Evolutionary conservation across 2,329 filamentous ascomycete genomes (phyloP), one percentile per base, ranked within the genome.

Genomic region (Paracamarosporium sp.): DNA sequence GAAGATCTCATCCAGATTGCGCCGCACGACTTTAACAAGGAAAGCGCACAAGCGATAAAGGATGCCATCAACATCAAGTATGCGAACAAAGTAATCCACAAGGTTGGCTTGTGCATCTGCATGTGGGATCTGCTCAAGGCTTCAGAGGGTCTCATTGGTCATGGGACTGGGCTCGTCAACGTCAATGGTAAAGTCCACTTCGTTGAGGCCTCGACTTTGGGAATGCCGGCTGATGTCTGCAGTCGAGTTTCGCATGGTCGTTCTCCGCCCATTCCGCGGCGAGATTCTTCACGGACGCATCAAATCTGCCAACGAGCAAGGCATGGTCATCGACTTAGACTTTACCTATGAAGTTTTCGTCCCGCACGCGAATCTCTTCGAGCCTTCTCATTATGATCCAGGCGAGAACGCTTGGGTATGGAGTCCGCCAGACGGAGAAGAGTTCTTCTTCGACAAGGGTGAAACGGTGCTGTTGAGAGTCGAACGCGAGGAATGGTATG

Each of bases 51-150:
- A 62, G 92, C 93, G 1, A 92, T 99, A 62, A 93, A 97, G 78
- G 93, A 99, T 80, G 95, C 95, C 70, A 95, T 99, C 80, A 98
- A 99, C 76, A 85, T 88, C 62, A 99, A 99, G 79, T 99, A 97
- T 78, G 88, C 94, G 58, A 97, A 99, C 80, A 95, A 94, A 79
- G 90, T 92, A 93, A 92, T 99, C 60, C 94, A 97, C 74, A 95
- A 95, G 72, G 89, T 98, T 57, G 95, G 95, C 11, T 88, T 99
- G 4, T 97, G 93, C 72, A 90, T 99, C 66, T 94, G 91, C 73
- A 87, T 99, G 68, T 97, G 95, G 80, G 95, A 98, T 73, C 82
- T 99, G 12, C 81, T 96, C 5, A 91, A 90, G 79, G 88, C 92
- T 0, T 97, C 93, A 0, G 95, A 99, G 76, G 95, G 95, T 28